These are phyloP conservation scores for Yamadazyma pseudoaaseri DNA, from an alignment of 1,139 yeast species.

Conservation along the genomic window DNA sequence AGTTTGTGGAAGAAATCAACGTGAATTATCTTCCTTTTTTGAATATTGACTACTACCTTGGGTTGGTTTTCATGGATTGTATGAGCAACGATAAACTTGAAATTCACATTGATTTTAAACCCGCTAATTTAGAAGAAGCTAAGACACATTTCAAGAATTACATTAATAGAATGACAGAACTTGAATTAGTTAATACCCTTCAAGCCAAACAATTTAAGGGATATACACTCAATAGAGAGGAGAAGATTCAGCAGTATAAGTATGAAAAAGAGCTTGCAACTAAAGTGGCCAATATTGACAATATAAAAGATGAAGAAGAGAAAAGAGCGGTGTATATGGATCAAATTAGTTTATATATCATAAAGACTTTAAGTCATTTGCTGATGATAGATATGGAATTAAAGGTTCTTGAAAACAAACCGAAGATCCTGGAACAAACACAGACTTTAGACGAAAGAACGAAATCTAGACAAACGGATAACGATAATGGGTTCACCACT, in stretches of 20 bases:
- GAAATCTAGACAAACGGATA: conserved; percentile 11
- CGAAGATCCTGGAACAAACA: conserved; percentile 16
- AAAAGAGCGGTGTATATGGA: conserved; percentile 54
- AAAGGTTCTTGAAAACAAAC: conserved; percentile 43
- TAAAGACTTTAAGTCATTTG: conserved; percentile 54
- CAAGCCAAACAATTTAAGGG: conserved; percentile 36
- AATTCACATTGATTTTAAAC: conserved; percentile 22
- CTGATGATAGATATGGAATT: conserved; percentile 58
- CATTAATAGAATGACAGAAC: conserved; percentile 37
- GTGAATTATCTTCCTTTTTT: conserved; percentile 57
- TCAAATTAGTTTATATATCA: conserved; percentile 51
- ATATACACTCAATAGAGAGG: conserved; percentile 53
- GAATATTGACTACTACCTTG: conserved; percentile 52
- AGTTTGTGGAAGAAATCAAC: conserved; percentile 54
- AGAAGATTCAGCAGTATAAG: conserved; percentile 69
- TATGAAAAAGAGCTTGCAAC: conserved; percentile 54
- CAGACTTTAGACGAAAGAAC: conserved; percentile 15
- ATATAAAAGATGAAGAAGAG: conserved; percentile 54
- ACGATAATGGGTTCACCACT: conserved; percentile 48
- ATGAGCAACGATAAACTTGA: conserved; percentile 10
- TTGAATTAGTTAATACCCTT: conserved; percentile 36
- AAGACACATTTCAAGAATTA: conserved; percentile 44
- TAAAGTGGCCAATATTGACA: conserved; percentile 40
- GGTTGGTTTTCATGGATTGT: conserved; percentile 23
- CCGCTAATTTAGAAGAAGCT: conserved; percentile 40